Percentiles rank a stretch among this genome's conserved stretches.
Evolutionary conservation across 2,329 filamentous ascomycete genomes (phyloP).

Genomic region (Alternaria postmessia): DNA sequence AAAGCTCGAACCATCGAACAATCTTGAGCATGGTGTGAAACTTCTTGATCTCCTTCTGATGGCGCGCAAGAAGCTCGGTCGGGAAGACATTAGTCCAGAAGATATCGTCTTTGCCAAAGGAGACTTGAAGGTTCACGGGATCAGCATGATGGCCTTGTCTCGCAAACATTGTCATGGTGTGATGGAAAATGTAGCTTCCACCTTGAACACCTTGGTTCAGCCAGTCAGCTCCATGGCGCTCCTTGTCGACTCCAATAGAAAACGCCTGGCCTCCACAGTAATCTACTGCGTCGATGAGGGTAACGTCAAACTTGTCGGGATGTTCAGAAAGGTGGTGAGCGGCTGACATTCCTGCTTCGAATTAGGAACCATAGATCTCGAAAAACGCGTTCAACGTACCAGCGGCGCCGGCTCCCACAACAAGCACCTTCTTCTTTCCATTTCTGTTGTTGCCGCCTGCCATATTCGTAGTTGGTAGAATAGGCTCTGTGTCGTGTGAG

Average conservation of each 20-base stretch:
- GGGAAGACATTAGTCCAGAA: constrained; percentile 75
- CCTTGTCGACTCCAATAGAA: constrained; percentile 64
- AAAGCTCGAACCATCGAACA: constrained; percentile 66
- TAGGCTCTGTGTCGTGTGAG: constrained; percentile 38
- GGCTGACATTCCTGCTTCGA: constrained; percentile 64
- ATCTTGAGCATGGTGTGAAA: constrained; percentile 64
- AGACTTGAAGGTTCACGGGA: constrained; percentile 67
- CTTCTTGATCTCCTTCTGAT: constrained; percentile 64
- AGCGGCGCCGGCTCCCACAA: constrained; percentile 53
- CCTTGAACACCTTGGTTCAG: constrained; percentile 71
- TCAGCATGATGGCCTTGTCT: constrained; percentile 64
- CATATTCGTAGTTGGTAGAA: constrained; percentile 46
- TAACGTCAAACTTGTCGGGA: constrained; percentile 69
- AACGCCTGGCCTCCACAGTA: constrained; percentile 70
- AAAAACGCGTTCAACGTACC: constrained; percentile 32
- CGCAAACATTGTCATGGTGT: constrained; percentile 71
- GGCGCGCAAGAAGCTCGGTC: constrained; percentile 64
- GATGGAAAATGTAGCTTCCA: constrained; percentile 71
- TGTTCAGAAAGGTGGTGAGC: constrained; percentile 72
- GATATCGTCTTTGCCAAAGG: constrained; percentile 68
- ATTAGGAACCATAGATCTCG: background rate
- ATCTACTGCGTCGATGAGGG: constrained; percentile 54
- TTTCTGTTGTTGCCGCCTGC: constrained; percentile 30
- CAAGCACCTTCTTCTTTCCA: constrained; percentile 49
- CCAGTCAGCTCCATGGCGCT: constrained; percentile 66